Evolutionary conservation across 225 moss, liverwort and hornwort species (phyloP).

Genomic region (Bryum argenteum): DNA sequence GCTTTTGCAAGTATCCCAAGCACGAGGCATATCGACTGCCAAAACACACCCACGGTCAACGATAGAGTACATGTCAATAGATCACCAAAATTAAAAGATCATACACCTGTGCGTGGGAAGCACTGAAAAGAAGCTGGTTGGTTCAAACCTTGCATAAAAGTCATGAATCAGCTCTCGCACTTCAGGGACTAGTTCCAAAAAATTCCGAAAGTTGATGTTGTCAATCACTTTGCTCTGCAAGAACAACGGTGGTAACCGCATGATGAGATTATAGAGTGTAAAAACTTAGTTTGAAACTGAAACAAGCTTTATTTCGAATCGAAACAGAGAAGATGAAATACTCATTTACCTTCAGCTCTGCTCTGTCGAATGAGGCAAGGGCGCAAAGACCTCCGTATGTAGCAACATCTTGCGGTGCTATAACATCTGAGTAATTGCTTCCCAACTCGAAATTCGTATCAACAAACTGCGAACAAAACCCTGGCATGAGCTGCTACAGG

Average conservation of each 20-base stretch:
- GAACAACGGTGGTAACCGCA: slow-evolving; percentile 1
- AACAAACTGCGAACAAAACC: slow-evolving; percentile 80
- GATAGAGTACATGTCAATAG: slow-evolving; percentile 4
- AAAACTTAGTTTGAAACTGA: not conserved
- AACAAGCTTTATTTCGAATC: not conserved
- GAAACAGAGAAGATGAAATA: not conserved
- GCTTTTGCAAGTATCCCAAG: slow-evolving; percentile 93
- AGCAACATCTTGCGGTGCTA: slow-evolving; percentile 98
- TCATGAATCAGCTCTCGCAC: slow-evolving; percentile 97
- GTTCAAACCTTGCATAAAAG: slow-evolving; percentile 84
- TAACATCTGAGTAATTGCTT: slow-evolving; percentile 91
- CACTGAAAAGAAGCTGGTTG: not conserved
- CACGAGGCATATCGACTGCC: slow-evolving; percentile 98
- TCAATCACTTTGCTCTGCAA: slow-evolving; percentile 95
- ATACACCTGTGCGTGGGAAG: not conserved
- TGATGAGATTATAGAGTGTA: not conserved
- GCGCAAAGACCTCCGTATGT: slow-evolving; percentile 99
- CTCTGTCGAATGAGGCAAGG: slow-evolving; percentile 96
- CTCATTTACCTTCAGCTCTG: slow-evolving; percentile 83
- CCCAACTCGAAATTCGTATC: slow-evolving; percentile 95
- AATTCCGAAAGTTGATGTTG: slow-evolving; percentile 96
- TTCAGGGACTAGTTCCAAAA: slow-evolving; percentile 97
- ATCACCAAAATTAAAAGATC: not conserved
- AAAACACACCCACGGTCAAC: slow-evolving; percentile 31
- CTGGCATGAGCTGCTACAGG: slow-evolving; percentile 39